Evolutionary conservation across 345 rosid genomes (phyloP), one percentile per base, ranked within the genome.

Genomic region (Salix purpurea): DNA sequence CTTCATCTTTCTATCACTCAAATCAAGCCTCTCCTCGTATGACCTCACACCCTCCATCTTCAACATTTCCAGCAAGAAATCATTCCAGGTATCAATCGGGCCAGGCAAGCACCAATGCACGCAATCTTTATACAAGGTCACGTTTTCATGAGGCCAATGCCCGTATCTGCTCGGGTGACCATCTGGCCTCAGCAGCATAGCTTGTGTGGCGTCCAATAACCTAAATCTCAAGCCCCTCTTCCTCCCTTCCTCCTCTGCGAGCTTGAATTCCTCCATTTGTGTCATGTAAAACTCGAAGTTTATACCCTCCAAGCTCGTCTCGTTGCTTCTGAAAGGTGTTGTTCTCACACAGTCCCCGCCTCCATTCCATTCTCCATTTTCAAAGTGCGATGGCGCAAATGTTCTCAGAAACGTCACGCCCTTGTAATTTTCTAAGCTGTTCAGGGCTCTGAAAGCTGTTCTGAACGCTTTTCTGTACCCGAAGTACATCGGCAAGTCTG

Each of bases 51-150:
- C 89, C 69, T 94, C 98, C 86, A 82, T 89, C 90, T 89, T 92
- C 85, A 94, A 70, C 97, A 92, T 91, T 76, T 91, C 89, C 66
- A 91, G 87, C 77, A 94, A 84, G 87, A 94, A 90, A 79, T 94
- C 92, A 54, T 81, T 91, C 89, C 94, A 91, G 1, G 88, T 67
- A 39, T 94, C 98, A n/a, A 94, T 88, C 1, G 98, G 97, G 26
- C 98, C 97, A 4, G 97, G 97, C 85, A 91, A 82, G 88, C 98
- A 94, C 98, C 97, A 92, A 65, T 94, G 98, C 52, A 94, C 98
- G 39, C 96, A 92, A 75, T 94, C 98, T 26, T 92, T 92, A 78
- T 90, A 84, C 85, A 94, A 60, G 0, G 92, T 80, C 40, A 91
- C 98, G 36, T 94, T 94, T 52, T 88, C 94, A 30, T 89, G 80